A percentile compares a stretch with the other conserved stretches of the same genome.
Conservation (phyloP, 2,329 filamentous ascomycete genomes). For the Calonectria montana region DNA sequence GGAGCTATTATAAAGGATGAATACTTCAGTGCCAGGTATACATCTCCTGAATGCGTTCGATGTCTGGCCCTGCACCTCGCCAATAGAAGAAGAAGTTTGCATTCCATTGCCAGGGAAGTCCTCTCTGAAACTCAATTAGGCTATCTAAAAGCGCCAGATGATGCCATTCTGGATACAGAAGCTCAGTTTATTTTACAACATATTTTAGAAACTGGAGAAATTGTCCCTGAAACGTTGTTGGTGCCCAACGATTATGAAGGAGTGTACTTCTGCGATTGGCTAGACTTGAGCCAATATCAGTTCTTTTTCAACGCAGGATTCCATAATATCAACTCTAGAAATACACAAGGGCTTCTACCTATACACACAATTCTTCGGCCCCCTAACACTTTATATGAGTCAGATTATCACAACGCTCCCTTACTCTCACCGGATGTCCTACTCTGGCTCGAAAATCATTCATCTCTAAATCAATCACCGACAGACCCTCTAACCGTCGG, state of each 20-base stretch:
- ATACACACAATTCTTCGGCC: neutral
- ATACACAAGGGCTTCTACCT: neutral
- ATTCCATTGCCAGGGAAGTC: neutral
- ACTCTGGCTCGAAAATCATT: neutral
- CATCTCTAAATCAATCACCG: neutral
- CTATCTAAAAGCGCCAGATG: neutral
- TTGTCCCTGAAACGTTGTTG: neutral
- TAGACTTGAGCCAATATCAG: neutral
- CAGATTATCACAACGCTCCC: neutral
- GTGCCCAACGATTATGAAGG: neutral
- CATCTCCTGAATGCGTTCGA: neutral
- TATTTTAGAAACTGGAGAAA: neutral
- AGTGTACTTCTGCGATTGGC: neutral
- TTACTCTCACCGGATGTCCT: neutral
- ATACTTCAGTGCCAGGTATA: rapidly evolving
- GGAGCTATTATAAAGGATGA: neutral
- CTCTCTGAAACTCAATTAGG: neutral
- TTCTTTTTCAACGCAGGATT: neutral
- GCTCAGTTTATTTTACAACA: neutral
- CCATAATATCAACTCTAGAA: neutral
- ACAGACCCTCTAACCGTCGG: neutral
- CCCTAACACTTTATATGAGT: too few species aligned
- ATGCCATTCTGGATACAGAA: neutral
- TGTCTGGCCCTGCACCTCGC: neutral
- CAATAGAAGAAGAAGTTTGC: neutral